Percentiles rank a stretch among this genome's conserved stretches.
phyloP scores from a whole-genome alignment of 257 asterid genomes.

The Solanum habrochaites region DNA sequence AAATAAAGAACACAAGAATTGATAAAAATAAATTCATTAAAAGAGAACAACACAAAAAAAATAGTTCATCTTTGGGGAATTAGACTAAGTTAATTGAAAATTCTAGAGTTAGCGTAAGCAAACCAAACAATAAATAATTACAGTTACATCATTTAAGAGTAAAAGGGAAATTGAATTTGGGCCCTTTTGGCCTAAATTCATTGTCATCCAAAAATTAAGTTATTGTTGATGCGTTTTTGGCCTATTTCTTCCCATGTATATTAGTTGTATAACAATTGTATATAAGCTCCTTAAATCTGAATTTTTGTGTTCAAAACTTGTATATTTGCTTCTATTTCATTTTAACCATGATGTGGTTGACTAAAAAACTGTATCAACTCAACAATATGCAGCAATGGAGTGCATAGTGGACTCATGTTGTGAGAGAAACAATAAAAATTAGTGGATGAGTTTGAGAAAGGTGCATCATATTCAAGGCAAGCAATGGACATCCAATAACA shows the following conservation, averaged over 20 bases:
- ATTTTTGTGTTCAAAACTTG: background rate
- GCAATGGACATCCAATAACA: background rate
- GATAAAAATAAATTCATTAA: background rate
- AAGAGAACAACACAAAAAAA: too few relatives aligned
- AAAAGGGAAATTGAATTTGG: background rate
- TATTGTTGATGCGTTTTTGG: background rate
- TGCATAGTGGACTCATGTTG: too few relatives aligned
- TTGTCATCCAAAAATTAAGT: background rate
- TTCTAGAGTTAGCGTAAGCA: background rate
- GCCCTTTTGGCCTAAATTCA: background rate
- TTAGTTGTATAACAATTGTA: background rate
- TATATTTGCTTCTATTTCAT: too few relatives aligned
- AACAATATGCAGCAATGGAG: background rate
- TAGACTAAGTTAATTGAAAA: background rate
- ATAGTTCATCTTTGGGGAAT: background rate
- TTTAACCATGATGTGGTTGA: background rate
- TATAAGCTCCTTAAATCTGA: background rate
- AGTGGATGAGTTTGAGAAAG: background rate
- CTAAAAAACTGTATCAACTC: background rate
- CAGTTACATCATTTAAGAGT: background rate
- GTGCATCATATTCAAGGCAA: background rate
- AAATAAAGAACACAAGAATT: background rate
- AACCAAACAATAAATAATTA: background rate
- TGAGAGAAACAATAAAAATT: background rate
- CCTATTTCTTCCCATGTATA: background rate